A percentile compares a stretch with the other conserved stretches of the same genome.
phyloP scores from a whole-genome alignment of 1,284 basidiomycete genomes.

The Vanrija sp. region DNA sequence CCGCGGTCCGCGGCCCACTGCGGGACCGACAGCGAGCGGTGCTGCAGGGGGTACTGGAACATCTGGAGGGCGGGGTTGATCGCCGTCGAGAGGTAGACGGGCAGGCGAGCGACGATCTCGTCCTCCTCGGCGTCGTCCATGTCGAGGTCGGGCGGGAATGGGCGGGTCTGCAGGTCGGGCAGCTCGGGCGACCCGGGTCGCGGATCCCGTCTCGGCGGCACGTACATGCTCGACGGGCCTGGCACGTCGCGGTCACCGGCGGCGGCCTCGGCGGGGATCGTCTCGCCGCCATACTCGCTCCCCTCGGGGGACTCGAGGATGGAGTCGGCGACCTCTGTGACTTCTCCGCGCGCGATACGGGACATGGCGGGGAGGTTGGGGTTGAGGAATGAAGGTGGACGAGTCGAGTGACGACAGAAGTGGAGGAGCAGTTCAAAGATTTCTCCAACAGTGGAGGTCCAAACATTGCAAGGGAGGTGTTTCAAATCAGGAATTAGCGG shows the following conservation, averaged over 20 bases:
- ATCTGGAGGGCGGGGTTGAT: conserved; percentile 34
- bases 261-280: conserved; percentile 1
- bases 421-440: too few relatives aligned
- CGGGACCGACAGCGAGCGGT: conserved; percentile 31
- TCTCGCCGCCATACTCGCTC: conserved; percentile 14
- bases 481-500: too few relatives aligned
- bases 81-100: conserved; percentile 42
- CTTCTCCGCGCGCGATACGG: too few relatives aligned
- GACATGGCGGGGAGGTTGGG: too few relatives aligned
- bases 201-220: conserved; percentile 15
- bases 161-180: conserved; percentile 19
- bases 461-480: too few relatives aligned
- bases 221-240: conserved; percentile 35
- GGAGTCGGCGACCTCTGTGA: conserved; percentile 15
- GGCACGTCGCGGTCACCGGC: conserved; percentile 20
- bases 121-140: conserved; percentile 30
- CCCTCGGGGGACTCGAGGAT: conserved; percentile 24
- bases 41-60: conserved; percentile 47
- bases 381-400: too few relatives aligned
- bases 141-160: conserved; percentile 13
- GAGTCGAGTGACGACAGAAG: too few relatives aligned
- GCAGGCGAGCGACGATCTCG: conserved; percentile 39
- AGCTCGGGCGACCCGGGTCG: conserved; percentile 27
- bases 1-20: conserved; percentile 40
- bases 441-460: too few relatives aligned